phyloP scores from a whole-genome alignment of 495 filamentous ascomycete species.

The Lepraria neglecta region DNA sequence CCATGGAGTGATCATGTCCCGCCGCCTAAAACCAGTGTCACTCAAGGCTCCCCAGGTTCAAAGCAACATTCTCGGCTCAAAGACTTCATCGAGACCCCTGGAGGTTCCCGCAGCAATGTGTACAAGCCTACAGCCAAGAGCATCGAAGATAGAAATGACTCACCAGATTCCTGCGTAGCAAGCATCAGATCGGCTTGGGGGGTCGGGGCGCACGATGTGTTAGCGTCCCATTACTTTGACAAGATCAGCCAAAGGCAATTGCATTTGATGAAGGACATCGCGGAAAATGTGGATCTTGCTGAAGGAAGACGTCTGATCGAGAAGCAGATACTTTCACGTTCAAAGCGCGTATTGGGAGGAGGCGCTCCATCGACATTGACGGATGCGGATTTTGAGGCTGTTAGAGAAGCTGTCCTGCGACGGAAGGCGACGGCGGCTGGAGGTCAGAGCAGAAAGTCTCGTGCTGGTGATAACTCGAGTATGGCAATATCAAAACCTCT shows the following conservation, averaged over 20 bases:
- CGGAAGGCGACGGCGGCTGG: neutral
- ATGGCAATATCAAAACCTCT: constrained; percentile 12
- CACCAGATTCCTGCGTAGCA: neutral
- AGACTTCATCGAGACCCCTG: neutral
- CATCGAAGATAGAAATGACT: neutral
- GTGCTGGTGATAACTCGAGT: constrained; percentile 17
- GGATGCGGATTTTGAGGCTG: constrained; percentile 2
- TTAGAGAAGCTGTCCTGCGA: neutral
- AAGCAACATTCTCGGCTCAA: neutral
- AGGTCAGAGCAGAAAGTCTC: constrained; percentile 5
- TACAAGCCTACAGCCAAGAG: constrained; percentile 5
- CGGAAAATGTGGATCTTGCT: constrained; percentile 8
- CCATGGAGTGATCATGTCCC: constrained; percentile 5
- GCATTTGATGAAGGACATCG: constrained; percentile 3
- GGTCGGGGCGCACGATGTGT: neutral
- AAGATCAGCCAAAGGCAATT: constrained; percentile 4
- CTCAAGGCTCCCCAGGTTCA: neutral
- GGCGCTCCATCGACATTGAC: neutral
- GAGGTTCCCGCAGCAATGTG: neutral
- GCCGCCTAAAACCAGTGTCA: neutral
- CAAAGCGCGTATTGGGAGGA: neutral
- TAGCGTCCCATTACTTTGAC: constrained; percentile 7
- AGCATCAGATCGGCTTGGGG: constrained; percentile 11
- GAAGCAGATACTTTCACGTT: constrained; percentile 1
- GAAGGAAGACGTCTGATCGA: constrained; percentile 13